These are phyloP conservation scores for Mercurialis annua DNA, from an alignment of 345 rosid genomes.

Conservation along the genomic window DNA sequence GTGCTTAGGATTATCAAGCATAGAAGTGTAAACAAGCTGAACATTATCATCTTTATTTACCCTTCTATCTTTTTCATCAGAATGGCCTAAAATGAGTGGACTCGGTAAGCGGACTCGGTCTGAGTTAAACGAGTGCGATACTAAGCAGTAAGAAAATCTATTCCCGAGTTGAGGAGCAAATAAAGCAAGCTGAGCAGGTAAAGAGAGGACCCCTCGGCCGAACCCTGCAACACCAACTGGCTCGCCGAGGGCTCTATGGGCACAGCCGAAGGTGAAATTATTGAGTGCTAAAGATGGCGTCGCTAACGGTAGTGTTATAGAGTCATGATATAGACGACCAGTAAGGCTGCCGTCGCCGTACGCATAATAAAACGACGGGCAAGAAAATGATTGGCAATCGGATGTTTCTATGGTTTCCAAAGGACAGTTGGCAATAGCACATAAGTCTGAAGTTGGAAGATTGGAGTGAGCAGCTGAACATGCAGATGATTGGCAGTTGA, in stretches of 20 bases:
- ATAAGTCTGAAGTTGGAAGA: constrained; percentile 63
- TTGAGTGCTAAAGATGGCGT: constrained; percentile 37
- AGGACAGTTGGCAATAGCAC: constrained; percentile 79
- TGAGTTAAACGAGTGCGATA: constrained; percentile 85
- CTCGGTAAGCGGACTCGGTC: constrained; percentile 60
- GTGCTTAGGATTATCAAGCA: constrained; percentile 76
- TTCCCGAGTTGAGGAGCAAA: constrained; percentile 66
- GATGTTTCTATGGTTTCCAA: constrained; percentile 71
- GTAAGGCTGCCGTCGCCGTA: constrained; percentile 90
- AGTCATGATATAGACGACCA: constrained; percentile 54
- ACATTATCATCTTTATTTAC: constrained; percentile 8
- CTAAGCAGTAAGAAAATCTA: constrained; percentile 78
- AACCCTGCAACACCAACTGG: constrained; percentile 96
- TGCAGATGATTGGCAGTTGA: constrained; percentile 59
- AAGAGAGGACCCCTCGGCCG: constrained; percentile 77
- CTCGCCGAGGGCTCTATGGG: constrained; percentile 79
- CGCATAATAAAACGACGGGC: constrained; percentile 86
- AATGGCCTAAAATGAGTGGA: constrained; percentile 87
- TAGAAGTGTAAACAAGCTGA: constrained; percentile 53
- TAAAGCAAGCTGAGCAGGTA: constrained; percentile 72
- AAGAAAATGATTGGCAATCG: constrained; percentile 60
- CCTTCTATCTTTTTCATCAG: constrained; percentile 45
- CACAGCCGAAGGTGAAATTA: constrained; percentile 87
- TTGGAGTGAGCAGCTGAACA: constrained; percentile 86
- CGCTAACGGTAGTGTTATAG: constrained; percentile 48